A percentile compares a stretch with the other conserved stretches of the same genome.
Evolutionary conservation across 1,284 basidiomycete species (phyloP).

Genomic region (Fomes fomentarius): DNA sequence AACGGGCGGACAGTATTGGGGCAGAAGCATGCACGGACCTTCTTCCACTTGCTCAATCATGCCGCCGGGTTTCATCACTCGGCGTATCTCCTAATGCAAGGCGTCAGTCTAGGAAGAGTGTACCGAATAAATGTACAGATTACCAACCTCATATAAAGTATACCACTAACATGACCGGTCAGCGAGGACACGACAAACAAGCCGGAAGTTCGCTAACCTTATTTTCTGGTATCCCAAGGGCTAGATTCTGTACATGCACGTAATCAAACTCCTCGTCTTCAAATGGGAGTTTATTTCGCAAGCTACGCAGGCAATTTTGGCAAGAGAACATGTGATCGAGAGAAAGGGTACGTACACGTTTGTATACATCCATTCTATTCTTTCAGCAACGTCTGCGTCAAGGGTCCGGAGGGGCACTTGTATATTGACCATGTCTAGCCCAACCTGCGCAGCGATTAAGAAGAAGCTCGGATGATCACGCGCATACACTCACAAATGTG

Average conservation of each 20-base stretch:
- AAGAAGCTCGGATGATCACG: background rate
- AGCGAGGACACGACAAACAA: constrained; percentile 3
- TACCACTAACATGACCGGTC: constrained; percentile 54
- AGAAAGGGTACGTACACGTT: constrained; percentile 60
- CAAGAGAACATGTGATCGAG: constrained; percentile 6
- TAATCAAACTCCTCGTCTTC: constrained; percentile 80
- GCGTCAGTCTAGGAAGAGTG: background rate
- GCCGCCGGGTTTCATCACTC: constrained; percentile 68
- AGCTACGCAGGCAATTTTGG: constrained; percentile 39
- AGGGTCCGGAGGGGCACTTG: constrained; percentile 60
- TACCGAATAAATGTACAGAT: constrained; percentile 23
- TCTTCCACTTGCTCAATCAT: constrained; percentile 74
- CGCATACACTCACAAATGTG: constrained; percentile 55
- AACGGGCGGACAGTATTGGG: background rate
- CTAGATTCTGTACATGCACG: constrained; percentile 67
- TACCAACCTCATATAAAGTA: constrained; percentile 68
- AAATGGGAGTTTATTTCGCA: constrained; percentile 74
- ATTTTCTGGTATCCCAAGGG: constrained; percentile 72
- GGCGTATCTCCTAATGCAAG: constrained; percentile 61
- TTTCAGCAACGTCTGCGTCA: constrained; percentile 49
- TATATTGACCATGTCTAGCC: constrained; percentile 74
- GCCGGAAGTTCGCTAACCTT: constrained; percentile 48
- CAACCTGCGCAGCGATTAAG: constrained; percentile 48
- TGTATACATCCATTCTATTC: constrained; percentile 72
- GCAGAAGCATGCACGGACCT: constrained; percentile 42